Conservation (phyloP, 306 rosid genomes). For the Begonia loranthoides region DNA sequence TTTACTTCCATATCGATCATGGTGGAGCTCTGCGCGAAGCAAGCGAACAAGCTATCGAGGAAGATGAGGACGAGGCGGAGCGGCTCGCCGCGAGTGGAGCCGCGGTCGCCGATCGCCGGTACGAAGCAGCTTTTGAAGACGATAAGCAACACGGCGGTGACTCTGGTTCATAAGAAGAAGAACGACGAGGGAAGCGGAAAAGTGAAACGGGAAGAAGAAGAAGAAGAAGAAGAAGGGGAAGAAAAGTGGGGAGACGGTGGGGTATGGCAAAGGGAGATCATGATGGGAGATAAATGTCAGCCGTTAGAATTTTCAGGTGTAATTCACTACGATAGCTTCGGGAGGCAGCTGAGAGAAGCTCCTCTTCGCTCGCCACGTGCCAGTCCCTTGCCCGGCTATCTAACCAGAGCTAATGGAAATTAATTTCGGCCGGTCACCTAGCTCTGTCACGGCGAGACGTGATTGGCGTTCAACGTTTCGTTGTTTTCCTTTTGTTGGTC, state of each 20-base stretch:
- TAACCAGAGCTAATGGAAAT: not conserved
- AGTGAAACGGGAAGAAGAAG: not conserved
- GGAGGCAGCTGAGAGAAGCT: slow-evolving; percentile 33
- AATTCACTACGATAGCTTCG: slow-evolving; percentile 50
- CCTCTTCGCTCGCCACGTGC: slow-evolving; percentile 76
- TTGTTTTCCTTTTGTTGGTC: too few species aligned
- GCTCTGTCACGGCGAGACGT: too few species aligned
- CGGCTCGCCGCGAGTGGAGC: slow-evolving; percentile 10
- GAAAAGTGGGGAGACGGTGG: slow-evolving; percentile 70
- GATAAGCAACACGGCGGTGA: slow-evolving; percentile 51
- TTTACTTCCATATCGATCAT: slow-evolving; percentile 23
- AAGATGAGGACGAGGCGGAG: slow-evolving; percentile 7
- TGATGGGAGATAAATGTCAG: slow-evolving; percentile 86
- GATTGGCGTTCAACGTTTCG: too few species aligned
- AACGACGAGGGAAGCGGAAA: not conserved
- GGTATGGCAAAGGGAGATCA: slow-evolving; percentile 77
- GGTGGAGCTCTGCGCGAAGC: slow-evolving; percentile 22
- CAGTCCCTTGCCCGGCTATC: slow-evolving; percentile 76
- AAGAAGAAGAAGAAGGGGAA: not conserved
- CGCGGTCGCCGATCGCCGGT: slow-evolving; percentile 11
- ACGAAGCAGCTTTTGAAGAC: slow-evolving; percentile 56
- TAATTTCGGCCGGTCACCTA: too few species aligned
- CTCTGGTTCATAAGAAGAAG: slow-evolving; percentile 26
- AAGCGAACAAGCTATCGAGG: slow-evolving; percentile 15
- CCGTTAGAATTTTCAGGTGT: slow-evolving; percentile 79